These are phyloP conservation scores for Alternaria sp. DNA, from an alignment of 2,329 filamentous ascomycete genomes.

Conservation along the genomic window DNA sequence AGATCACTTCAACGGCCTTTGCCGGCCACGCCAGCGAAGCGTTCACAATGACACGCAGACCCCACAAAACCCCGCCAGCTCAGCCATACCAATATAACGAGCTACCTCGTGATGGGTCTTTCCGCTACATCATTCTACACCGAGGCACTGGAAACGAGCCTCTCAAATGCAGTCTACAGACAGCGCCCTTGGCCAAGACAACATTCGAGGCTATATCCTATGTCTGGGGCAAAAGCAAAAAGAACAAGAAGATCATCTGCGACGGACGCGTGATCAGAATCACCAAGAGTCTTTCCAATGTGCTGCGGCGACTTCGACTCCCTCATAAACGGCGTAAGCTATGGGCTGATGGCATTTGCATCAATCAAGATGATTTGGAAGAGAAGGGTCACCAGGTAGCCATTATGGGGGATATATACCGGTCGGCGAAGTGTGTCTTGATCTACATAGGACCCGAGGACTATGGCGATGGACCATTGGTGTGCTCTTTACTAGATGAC, in stretches of 20 bases:
- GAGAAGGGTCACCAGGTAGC: conserved; percentile 20
- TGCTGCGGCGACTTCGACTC: conserved; percentile 8
- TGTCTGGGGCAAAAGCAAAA: conserved; percentile 13
- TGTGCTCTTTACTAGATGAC: conserved; percentile 10
- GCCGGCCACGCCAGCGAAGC: not conserved
- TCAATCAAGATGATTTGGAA: conserved; percentile 19
- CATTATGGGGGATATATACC: conserved; percentile 21
- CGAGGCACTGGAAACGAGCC: conserved; percentile 2
- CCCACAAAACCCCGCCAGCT: not conserved
- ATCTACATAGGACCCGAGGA: conserved; percentile 13
- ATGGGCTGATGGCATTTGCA: conserved; percentile 23
- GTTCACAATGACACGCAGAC: not conserved
- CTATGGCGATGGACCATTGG: not conserved
- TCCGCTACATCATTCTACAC: conserved; percentile 8
- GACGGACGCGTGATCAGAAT: conserved; percentile 4
- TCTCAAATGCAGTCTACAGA: conserved; percentile 12
- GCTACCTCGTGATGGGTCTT: conserved; percentile 1
- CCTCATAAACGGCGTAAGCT: conserved; percentile 6
- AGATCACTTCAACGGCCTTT: not conserved
- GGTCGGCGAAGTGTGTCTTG: conserved; percentile 8
- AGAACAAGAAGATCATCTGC: conserved; percentile 10
- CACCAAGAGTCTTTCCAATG: conserved; percentile 10
- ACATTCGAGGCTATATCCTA: conserved; percentile 22
- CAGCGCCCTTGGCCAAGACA: not conserved
- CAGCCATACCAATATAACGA: conserved; percentile 6